Percentiles rank a stretch among this genome's conserved stretches.
Conservation (phyloP, 306 rosid species). For the Medicago arabica region DNA sequence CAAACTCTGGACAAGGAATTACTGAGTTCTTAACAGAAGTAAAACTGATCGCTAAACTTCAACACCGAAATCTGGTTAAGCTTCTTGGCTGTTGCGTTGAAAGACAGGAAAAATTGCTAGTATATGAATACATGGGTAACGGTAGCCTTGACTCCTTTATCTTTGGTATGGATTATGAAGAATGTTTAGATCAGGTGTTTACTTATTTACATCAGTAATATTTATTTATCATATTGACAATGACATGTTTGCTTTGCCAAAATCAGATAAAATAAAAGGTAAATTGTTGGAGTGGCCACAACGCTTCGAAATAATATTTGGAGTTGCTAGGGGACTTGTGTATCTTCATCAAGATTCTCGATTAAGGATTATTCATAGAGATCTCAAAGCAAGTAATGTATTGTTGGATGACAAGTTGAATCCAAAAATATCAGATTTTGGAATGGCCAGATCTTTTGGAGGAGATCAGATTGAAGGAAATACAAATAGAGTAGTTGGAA, state of each 20-base stretch:
- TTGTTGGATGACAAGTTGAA: slow-evolving; percentile 54
- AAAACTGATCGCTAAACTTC: slow-evolving; percentile 48
- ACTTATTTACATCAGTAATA: neutral
- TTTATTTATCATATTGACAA: slow-evolving; percentile 15
- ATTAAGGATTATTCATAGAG: slow-evolving; percentile 64
- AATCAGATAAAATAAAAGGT: slow-evolving; percentile 39
- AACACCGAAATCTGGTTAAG: slow-evolving; percentile 57
- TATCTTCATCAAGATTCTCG: slow-evolving; percentile 68
- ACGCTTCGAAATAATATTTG: slow-evolving; percentile 52
- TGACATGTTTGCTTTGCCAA: neutral
- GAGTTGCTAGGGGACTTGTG: slow-evolving; percentile 57
- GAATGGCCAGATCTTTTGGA: slow-evolving; percentile 59
- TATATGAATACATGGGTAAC: slow-evolving; percentile 36
- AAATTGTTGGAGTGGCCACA: slow-evolving; percentile 50
- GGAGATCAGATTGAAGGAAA: slow-evolving; percentile 62
- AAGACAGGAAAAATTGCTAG: slow-evolving; percentile 43
- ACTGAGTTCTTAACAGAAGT: slow-evolving; percentile 53
- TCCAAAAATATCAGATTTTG: slow-evolving; percentile 73
- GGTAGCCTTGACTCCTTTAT: slow-evolving; percentile 39
- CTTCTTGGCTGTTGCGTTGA: slow-evolving; percentile 56
- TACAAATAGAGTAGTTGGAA: slow-evolving; percentile 63
- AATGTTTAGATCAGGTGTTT: neutral
- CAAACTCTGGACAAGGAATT: slow-evolving; percentile 44
- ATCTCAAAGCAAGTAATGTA: slow-evolving; percentile 65
- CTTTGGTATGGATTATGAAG: slow-evolving; percentile 37